Percentiles rank a stretch among this genome's conserved stretches.
These are phyloP conservation scores for Blastomyces emzantsi DNA, from an alignment of 2,329 filamentous ascomycete genomes.

Conservation along the genomic window DNA sequence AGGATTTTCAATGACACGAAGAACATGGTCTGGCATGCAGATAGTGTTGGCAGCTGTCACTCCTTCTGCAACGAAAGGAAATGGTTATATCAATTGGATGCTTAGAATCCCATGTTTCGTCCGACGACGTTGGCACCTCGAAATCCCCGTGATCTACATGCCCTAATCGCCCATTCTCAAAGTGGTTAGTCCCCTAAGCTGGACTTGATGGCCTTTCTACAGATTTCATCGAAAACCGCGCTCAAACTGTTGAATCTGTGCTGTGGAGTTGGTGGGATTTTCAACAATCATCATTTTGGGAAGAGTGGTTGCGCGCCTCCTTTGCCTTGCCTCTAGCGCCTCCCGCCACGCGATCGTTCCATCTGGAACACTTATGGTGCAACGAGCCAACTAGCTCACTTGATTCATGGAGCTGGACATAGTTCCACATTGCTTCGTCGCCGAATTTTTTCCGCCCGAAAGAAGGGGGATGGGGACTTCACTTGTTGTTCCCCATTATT, in stretches of 20 bases:
- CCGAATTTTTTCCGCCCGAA: background rate
- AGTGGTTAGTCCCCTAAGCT: background rate
- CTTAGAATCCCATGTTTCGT: background rate
- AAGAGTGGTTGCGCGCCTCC: background rate
- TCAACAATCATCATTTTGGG: background rate
- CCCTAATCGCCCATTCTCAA: background rate
- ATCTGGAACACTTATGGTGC: background rate
- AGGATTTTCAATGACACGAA: background rate
- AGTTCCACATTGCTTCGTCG: background rate
- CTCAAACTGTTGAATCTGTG: background rate
- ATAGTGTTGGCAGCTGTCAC: background rate
- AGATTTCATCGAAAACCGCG: background rate
- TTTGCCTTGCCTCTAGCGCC: background rate
- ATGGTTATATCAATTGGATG: background rate
- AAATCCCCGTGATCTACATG: background rate
- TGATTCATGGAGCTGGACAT: background rate
- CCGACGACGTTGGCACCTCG: background rate
- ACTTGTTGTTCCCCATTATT: background rate
- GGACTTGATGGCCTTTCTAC: background rate
- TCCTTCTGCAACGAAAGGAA: background rate
- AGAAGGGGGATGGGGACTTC: background rate
- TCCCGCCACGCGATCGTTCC: background rate
- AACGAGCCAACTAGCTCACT: background rate
- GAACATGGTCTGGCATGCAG: background rate
- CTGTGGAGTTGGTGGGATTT: background rate